Evolutionary conservation across 352 stramenopile species (phyloP).

Genomic region (Globisporangium solare): DNA sequence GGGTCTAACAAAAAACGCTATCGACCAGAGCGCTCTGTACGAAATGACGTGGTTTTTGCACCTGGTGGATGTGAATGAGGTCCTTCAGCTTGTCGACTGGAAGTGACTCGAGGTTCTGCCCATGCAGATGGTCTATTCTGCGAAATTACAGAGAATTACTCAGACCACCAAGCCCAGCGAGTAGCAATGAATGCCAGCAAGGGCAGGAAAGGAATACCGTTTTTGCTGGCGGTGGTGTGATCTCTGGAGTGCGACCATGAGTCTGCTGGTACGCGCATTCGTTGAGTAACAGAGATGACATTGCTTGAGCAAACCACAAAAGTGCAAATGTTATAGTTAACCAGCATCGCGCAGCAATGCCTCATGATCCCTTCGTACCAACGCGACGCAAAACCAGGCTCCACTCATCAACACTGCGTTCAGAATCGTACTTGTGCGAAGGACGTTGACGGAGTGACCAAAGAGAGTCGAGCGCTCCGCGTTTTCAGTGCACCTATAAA

Average conservation of each 20-base stretch:
- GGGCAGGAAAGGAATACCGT: slow-evolving; percentile 3
- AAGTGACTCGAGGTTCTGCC: slow-evolving; percentile 29
- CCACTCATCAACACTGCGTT: slow-evolving; percentile 38
- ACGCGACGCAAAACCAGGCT: slow-evolving; percentile 47
- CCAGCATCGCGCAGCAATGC: neutral
- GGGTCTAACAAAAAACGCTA: too few species aligned
- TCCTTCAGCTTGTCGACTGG: slow-evolving; percentile 38
- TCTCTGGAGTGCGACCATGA: slow-evolving; percentile 9
- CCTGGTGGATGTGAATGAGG: slow-evolving; percentile 58
- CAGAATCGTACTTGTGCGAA: slow-evolving; percentile 28
- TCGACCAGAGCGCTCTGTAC: too few species aligned
- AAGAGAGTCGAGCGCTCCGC: slow-evolving; percentile 14
- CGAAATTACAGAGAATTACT: neutral
- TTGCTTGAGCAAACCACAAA: slow-evolving; percentile 14
- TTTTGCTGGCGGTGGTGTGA: slow-evolving; percentile 15
- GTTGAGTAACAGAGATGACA: slow-evolving; percentile 20
- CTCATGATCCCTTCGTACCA: slow-evolving; percentile 27
- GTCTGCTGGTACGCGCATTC: slow-evolving; percentile 12
- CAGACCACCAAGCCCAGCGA: neutral
- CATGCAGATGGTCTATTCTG: slow-evolving; percentile 43
- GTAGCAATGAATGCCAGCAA: neutral
- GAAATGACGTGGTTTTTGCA: slow-evolving; percentile 6
- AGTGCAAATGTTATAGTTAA: too few species aligned
- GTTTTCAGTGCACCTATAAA: slow-evolving; percentile 1
- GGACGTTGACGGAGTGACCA: slow-evolving; percentile 15